phyloP scores from a whole-genome alignment of 2,329 filamentous ascomycete species.

The Xylariaceae sp. region DNA sequence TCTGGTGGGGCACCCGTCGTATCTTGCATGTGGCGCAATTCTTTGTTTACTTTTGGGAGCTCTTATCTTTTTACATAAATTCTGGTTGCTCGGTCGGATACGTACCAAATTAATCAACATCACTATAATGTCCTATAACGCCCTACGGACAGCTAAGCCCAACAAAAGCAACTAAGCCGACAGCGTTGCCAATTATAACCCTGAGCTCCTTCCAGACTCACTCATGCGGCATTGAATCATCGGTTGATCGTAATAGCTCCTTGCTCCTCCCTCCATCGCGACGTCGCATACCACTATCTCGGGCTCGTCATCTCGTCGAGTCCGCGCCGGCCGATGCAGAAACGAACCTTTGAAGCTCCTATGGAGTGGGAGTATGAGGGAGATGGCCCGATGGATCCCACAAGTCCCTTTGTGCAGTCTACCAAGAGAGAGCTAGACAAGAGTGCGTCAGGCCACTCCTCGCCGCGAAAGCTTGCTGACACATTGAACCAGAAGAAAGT shows the following conservation, averaged over 20 bases:
- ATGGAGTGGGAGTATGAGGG: slow-evolving; percentile 65
- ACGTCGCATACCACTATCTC: no score
- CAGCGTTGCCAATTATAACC: neutral
- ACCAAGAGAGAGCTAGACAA: slow-evolving; percentile 38
- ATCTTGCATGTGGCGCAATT: slow-evolving; percentile 6
- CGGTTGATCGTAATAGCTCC: neutral
- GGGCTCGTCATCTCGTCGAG: no score
- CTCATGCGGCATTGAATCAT: neutral
- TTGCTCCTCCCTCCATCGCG: neutral
- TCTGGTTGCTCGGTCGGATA: neutral
- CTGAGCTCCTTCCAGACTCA: neutral
- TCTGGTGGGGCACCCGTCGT: neutral
- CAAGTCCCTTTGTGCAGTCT: slow-evolving; percentile 56
- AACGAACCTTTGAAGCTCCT: slow-evolving; percentile 53
- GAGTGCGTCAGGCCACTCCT: slow-evolving; percentile 34
- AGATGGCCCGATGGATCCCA: slow-evolving; percentile 52
- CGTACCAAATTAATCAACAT: neutral
- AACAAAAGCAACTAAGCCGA: neutral
- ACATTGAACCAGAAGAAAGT: slow-evolving; percentile 29
- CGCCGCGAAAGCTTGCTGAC: slow-evolving; percentile 18
- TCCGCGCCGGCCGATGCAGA: slow-evolving; percentile 39
- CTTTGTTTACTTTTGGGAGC: slow-evolving; percentile 14
- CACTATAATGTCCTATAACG: neutral
- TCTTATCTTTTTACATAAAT: neutral
- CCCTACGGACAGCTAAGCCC: neutral